Percentiles rank a stretch among this genome's conserved stretches.
Conservation (phyloP, 2,329 filamentous ascomycete genomes). For the Penicillium sumatraense region DNA sequence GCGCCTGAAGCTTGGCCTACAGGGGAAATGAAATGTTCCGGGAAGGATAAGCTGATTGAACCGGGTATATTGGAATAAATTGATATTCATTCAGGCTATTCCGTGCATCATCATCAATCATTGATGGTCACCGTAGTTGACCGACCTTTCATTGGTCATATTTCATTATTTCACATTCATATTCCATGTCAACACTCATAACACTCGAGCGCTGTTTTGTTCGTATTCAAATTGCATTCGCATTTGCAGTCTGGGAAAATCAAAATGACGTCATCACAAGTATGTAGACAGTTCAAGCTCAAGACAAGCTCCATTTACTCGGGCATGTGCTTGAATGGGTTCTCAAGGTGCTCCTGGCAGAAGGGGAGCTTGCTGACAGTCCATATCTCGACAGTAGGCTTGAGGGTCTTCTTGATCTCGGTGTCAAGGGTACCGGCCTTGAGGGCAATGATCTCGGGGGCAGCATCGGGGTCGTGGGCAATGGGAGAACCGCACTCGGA, state of each 20-base stretch:
- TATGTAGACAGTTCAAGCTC: too few relatives aligned
- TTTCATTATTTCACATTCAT: neutral
- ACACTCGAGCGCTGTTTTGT: too few relatives aligned
- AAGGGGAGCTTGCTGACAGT: conserved; percentile 71
- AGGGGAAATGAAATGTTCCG: neutral
- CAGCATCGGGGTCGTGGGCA: conserved; percentile 71
- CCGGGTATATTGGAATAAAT: neutral
- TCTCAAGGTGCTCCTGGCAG: conserved; percentile 67
- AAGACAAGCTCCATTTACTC: conserved; percentile 46
- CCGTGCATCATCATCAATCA: conserved; percentile 9
- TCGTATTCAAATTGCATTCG: too few relatives aligned
- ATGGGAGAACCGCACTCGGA: conserved; percentile 71
- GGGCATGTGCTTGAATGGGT: conserved; percentile 69
- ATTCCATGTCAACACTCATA: too few relatives aligned
- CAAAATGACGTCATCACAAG: neutral
- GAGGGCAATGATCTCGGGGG: conserved; percentile 70
- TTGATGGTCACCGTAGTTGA: neutral
- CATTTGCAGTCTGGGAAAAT: too few relatives aligned
- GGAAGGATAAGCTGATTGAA: too few relatives aligned
- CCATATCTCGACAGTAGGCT: conserved; percentile 73
- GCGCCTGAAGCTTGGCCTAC: neutral
- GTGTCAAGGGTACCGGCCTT: conserved; percentile 68
- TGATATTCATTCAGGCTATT: neutral
- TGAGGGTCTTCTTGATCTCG: conserved; percentile 69
- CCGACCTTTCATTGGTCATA: neutral